Evolutionary conservation across 75 land plant species (phyloP).

Genomic region (Sequoiadendron giganteum): DNA sequence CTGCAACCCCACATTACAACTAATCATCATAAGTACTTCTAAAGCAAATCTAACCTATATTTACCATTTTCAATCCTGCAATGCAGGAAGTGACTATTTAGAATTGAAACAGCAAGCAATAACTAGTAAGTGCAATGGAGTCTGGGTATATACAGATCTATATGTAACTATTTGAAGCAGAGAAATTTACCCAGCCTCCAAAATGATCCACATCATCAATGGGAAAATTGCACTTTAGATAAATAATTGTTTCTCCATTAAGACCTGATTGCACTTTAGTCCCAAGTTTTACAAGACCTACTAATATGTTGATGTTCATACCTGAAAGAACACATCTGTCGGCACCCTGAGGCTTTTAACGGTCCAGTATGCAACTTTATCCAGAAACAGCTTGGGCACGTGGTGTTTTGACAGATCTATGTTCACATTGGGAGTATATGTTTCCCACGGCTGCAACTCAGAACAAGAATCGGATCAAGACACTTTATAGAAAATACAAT

Average conservation of each 20-base stretch:
- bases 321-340: slow-evolving; percentile 66
- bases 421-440: slow-evolving; percentile 37
- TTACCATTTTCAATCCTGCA: not conserved
- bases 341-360: slow-evolving; percentile 55
- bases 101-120: not conserved
- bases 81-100: not conserved
- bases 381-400: slow-evolving; percentile 28
- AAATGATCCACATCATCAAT: not conserved
- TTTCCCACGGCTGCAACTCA: slow-evolving; percentile 56
- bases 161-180: not conserved
- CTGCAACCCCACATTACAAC: slow-evolving; percentile 16
- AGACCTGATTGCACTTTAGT: not conserved
- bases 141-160: not conserved
- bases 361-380: slow-evolving; percentile 52
- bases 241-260: too few species aligned
- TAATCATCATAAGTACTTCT: not conserved
- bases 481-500: not conserved
- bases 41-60: not conserved
- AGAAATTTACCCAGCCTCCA: not conserved
- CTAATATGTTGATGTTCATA: not conserved
- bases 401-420: slow-evolving; percentile 66
- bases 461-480: not conserved
- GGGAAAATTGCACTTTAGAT: too few species aligned
- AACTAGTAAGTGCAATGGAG: too few species aligned
- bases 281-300: not conserved